Evolutionary conservation across 805 yeast species (phyloP), one percentile per base, ranked within the genome.

Genomic region (Pichia insulana): DNA sequence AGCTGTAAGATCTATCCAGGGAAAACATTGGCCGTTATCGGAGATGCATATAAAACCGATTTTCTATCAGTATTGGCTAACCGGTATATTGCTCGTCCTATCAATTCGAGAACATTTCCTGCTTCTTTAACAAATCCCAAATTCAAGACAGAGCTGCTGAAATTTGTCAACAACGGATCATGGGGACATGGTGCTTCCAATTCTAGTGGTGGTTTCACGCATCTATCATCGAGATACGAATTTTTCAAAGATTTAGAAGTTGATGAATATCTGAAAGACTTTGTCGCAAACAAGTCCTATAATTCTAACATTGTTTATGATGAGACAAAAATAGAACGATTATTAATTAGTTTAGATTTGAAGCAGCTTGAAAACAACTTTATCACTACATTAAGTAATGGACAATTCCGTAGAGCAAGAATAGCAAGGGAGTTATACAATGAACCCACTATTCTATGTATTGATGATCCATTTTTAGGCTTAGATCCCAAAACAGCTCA

Each of bases 401-500:
- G 98, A 0, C 98, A 92, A 61, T 78, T 84, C 58, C 71, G 98
- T 52, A 69, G 98, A 39, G 95, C 97, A 0, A 70, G 96, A 47
- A 64, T 92, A 22, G 97, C 96, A 0, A 72, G 74, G 46, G 78
- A 88, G 0, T 53, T 92, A 34, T 69, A 86, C 42, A 66, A 68
- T 36, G 64, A 73, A 28, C 95, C 97, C 0, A 65, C 68, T 35
- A 50, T 88, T 26, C 62, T 88, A 41, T 57, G 90, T 4, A 70
- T 90, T 16, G 97, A 92, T 59, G 97, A 92, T 54, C 96, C 96
- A 9, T 90, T 88, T 53, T 60, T 92, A 33, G 98, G 97, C 0
- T 67, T 90, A 15, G 98, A 90, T 54, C 92, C 95, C 0, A 56
- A 60, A 1, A 89, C 94, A 11, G 67, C 85, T 0, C 46, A 60